Base-by-base conservation (phyloP, 2,329 filamentous ascomycete genomes). In the Dendryphion nanum region DNA sequence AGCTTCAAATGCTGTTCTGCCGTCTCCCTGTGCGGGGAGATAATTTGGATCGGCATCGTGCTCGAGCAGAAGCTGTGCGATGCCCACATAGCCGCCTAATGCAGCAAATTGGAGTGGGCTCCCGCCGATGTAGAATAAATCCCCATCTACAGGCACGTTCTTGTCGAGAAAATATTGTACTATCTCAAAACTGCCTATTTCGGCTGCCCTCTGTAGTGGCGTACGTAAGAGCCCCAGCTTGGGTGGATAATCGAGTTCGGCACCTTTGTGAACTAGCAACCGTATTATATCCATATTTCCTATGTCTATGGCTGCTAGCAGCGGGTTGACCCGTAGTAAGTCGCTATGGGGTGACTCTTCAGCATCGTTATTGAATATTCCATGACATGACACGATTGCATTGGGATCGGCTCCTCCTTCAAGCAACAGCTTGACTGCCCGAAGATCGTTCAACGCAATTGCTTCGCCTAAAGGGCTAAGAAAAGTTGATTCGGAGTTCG, bases 1-100 rank as follows among this genome's bases (percentile, higher is more conserved):
- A 12, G 18, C 30, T 30, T 38, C 36, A 19, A 38, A 33, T 24
- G 36, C 36, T 10, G 36, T 38, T 18, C 36, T 21, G 4, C 36
- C 36, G 7, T 38, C 28, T 7, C 12, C 24, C 18, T 19, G 3
- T 4, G 29, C 29, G n/a, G 35, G 15, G 7, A 19, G 21, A 16
- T 4, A n/a, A 18, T 38, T 38, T 4, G 19, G n/a, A 38, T 33
- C 36, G 4, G 36, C 36, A 15, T 21, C 29, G 6, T 26, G 10
- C 15, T 33, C 18, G 17, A 23, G n/a, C 5, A 38, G 29, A 10
- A 38, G 21, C 3, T 10, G 18, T n/a, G 36, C 29, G 10, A 38
- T 33, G 13, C 30, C 19, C 17, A 33, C 29, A 18, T 24, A 33
- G 5, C 29, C 36, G 8, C 28, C 18, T 12, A 33, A 28, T 7